phyloP scores from a whole-genome alignment of 306 rosid species.

The Cicer judaicum region DNA sequence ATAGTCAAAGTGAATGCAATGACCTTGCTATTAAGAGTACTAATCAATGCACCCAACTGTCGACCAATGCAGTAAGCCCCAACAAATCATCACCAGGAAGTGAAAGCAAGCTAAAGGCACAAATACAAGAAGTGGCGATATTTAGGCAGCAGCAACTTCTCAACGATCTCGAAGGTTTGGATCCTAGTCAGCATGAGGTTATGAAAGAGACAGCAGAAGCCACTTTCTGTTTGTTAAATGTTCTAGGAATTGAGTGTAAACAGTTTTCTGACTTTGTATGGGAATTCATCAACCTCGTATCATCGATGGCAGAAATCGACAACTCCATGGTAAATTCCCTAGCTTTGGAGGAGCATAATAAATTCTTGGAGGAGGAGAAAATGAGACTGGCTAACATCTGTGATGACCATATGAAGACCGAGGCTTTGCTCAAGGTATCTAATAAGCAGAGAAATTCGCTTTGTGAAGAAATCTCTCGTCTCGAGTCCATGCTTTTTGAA shows the following conservation, averaged over 20 bases:
- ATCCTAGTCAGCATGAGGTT: conserved; percentile 36
- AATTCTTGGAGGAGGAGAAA: conserved; percentile 38
- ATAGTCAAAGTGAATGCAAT: conserved; percentile 15
- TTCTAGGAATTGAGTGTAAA: conserved; percentile 23
- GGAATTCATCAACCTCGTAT: conserved; percentile 39
- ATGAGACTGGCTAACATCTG: conserved; percentile 26
- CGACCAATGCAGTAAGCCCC: conserved; percentile 9
- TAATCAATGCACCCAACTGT: conserved; percentile 3
- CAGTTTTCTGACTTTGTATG: conserved; percentile 43
- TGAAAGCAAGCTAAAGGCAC: conserved; percentile 27
- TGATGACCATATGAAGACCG: conserved; percentile 13
- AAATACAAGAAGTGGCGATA: conserved; percentile 7
- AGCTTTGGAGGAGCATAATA: conserved; percentile 35
- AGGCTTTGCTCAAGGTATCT: conserved; percentile 31
- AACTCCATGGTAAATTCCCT: conserved; percentile 32
- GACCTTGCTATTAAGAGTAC: conserved; percentile 10
- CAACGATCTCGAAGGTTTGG: conserved; percentile 26
- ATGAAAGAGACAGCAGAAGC: conserved; percentile 46
- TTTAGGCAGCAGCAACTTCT: conserved; percentile 32
- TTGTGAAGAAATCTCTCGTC: conserved; percentile 36
- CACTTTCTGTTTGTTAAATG: conserved; percentile 9
- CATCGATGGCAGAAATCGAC: conserved; percentile 33
- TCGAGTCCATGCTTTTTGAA: conserved; percentile 39
- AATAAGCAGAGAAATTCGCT: conserved; percentile 25
- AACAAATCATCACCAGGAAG: conserved; percentile 15